Percentiles rank a stretch among this genome's conserved stretches.
Evolutionary conservation across 2,329 filamentous ascomycete species (phyloP).

Genomic region (Colletotrichum karsti): DNA sequence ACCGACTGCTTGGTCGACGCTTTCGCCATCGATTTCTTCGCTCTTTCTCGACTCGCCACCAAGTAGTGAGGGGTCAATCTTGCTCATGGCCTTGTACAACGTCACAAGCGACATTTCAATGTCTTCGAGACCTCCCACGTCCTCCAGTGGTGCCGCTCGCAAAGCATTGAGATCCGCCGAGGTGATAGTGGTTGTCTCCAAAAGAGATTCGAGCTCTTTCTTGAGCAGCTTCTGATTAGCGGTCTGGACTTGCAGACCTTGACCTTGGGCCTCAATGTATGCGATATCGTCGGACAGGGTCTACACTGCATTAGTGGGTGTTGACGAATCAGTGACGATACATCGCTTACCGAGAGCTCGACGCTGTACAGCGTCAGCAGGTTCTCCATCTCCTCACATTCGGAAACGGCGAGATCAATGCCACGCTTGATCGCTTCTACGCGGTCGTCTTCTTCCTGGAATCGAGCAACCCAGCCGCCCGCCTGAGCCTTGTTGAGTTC

Average conservation of each 20-base stretch:
- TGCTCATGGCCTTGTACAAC: slow-evolving; percentile 91
- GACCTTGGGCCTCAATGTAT: slow-evolving; percentile 96
- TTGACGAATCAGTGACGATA: background rate
- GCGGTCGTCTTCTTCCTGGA: slow-evolving; percentile 87
- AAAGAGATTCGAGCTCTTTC: slow-evolving; percentile 86
- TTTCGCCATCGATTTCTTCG: slow-evolving; percentile 55
- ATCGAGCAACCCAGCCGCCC: slow-evolving; percentile 87
- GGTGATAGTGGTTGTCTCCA: slow-evolving; percentile 91
- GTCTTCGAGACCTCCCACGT: slow-evolving; percentile 73
- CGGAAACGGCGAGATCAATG: slow-evolving; percentile 88
- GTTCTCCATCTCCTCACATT: slow-evolving; percentile 96
- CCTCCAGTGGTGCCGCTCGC: slow-evolving; percentile 77
- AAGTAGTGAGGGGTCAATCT: slow-evolving; percentile 86
- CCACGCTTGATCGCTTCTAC: slow-evolving; percentile 86
- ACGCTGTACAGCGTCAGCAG: slow-evolving; percentile 94
- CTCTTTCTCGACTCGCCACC: slow-evolving; percentile 56
- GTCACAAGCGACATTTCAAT: slow-evolving; percentile 82
- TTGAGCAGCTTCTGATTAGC: slow-evolving; percentile 96
- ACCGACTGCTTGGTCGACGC: slow-evolving; percentile 46
- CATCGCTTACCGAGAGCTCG: slow-evolving; percentile 79
- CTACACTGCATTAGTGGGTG: slow-evolving; percentile 52
- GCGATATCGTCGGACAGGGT: slow-evolving; percentile 95
- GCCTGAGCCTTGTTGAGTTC: slow-evolving; percentile 92
- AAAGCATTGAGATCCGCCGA: slow-evolving; percentile 78
- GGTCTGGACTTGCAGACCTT: slow-evolving; percentile 95